A percentile compares a stretch with the other conserved stretches of the same genome.
These are phyloP conservation scores for Fusarium keratoplasticum DNA, from an alignment of 2,329 filamentous ascomycete genomes.

Conservation along the genomic window DNA sequence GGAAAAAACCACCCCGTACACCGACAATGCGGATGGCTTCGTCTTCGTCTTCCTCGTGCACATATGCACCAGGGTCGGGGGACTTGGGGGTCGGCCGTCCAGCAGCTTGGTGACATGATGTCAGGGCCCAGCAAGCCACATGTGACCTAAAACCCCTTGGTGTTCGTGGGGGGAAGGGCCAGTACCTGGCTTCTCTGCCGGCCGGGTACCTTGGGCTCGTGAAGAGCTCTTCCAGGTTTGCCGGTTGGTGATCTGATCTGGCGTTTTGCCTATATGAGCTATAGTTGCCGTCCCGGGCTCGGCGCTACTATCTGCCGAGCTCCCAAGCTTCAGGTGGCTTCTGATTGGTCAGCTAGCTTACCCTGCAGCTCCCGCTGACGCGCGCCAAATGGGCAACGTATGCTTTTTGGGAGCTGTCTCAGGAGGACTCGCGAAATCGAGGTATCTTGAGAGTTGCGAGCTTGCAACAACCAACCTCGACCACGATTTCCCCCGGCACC, in stretches of 20 bases:
- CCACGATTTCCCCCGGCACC: conserved; percentile 19
- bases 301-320: conserved; percentile 40
- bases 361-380: conserved; percentile 44
- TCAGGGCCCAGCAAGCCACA: conserved; percentile 39
- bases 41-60: conserved; percentile 14
- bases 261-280: conserved; percentile 1
- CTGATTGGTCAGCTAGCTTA: conserved; percentile 45
- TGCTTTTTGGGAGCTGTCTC: conserved; percentile 49
- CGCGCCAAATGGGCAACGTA: conserved; percentile 51
- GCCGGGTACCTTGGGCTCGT: conserved; percentile 23
- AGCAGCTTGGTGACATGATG: conserved; percentile 45
- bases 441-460: conserved; percentile 36
- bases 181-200: conserved; percentile 28
- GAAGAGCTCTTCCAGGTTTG: neutral
- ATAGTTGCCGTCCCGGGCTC: conserved; percentile 16
- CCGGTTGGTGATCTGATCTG: conserved; percentile 6
- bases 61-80: conserved; percentile 7
- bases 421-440: conserved; percentile 41
- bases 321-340: conserved; percentile 1
- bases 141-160: conserved; percentile 35
- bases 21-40: conserved; percentile 25
- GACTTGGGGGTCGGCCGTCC: conserved; percentile 24
- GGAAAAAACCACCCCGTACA: conserved; percentile 13
- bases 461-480: conserved; percentile 29
- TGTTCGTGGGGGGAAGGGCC: conserved; percentile 31